Percentiles rank a stretch among this genome's conserved stretches.
phyloP scores from a whole-genome alignment of 1,139 yeast species.

The Taphrina confusa region DNA sequence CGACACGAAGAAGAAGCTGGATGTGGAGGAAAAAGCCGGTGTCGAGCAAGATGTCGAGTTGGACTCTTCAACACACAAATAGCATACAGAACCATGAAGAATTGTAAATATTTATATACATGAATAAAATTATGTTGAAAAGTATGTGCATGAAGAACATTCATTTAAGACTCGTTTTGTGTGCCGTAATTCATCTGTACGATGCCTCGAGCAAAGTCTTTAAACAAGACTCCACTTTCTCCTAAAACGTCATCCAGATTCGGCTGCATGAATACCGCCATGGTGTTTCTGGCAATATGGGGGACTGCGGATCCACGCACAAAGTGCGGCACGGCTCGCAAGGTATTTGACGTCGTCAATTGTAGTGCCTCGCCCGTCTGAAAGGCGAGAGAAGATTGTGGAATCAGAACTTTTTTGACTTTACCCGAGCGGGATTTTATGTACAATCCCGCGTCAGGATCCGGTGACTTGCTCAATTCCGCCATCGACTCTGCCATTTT shows the following conservation, averaged over 20 bases:
- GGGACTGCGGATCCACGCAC: constrained; percentile 52
- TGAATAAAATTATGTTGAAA: not conserved
- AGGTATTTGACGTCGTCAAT: constrained; percentile 54
- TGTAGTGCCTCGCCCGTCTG: constrained; percentile 67
- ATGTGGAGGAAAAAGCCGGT: constrained; percentile 5
- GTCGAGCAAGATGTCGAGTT: not conserved
- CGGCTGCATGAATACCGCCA: constrained; percentile 69
- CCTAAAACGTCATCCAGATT: constrained; percentile 56
- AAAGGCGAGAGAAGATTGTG: constrained; percentile 60
- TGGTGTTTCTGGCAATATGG: constrained; percentile 55
- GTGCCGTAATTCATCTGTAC: constrained; percentile 42
- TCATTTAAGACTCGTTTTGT: not conserved
- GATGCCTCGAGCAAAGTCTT: constrained; percentile 47
- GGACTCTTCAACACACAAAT: not conserved
- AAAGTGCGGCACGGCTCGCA: constrained; percentile 64
- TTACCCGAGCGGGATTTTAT: constrained; percentile 55
- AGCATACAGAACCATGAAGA: not conserved
- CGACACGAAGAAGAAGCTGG: constrained; percentile 3
- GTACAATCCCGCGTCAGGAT: constrained; percentile 56
- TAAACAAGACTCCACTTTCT: constrained; percentile 53
- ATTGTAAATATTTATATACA: not conserved
- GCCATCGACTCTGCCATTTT: constrained; percentile 46
- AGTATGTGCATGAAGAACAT: not conserved
- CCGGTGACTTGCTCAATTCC: constrained; percentile 47
- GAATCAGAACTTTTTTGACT: constrained; percentile 57